Percentiles rank a stretch among this genome's conserved stretches.
Evolutionary conservation across 371 early-diverging fungal genomes (phyloP).

Genomic region (Aphelidium insulamus): DNA sequence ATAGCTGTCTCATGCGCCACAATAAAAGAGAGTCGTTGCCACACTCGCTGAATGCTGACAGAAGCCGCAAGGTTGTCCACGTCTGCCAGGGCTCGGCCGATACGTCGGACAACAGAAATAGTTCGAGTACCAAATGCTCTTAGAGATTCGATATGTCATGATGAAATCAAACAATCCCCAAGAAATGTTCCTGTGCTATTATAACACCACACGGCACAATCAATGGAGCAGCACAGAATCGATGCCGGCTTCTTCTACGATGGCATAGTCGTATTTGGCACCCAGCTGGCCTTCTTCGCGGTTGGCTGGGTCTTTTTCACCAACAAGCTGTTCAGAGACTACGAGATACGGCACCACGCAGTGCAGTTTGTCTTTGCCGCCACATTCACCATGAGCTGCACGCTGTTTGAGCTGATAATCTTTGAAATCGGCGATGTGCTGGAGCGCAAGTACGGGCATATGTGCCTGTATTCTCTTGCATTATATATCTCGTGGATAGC

Average conservation of each 20-base stretch:
- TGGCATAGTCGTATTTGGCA: constrained; percentile 14
- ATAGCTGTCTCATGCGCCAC: no score
- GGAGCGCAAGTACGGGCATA: constrained; percentile 28
- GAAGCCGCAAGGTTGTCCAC: no score
- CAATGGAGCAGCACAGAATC: no score
- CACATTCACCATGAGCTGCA: constrained; percentile 49
- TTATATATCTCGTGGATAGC: constrained; percentile 8
- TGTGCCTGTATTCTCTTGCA: background rate
- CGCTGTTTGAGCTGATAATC: constrained; percentile 55
- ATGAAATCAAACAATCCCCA: no score
- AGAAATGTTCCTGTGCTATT: no score
- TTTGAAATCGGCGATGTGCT: constrained; percentile 51
- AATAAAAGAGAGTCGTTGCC: no score
- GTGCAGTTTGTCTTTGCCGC: constrained; percentile 48
- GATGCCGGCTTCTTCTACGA: constrained; percentile 12
- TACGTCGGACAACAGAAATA: no score
- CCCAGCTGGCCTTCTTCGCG: constrained; percentile 20
- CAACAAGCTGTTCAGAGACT: constrained; percentile 22
- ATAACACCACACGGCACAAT: no score
- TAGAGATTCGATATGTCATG: no score
- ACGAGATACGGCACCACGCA: constrained; percentile 18
- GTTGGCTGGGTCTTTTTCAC: constrained; percentile 25
- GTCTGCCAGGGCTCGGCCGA: no score
- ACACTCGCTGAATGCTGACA: no score
- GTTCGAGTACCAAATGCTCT: no score